Evolutionary conservation across 2,329 filamentous ascomycete genomes (phyloP).

Genomic region (Podosphaera fusca): DNA sequence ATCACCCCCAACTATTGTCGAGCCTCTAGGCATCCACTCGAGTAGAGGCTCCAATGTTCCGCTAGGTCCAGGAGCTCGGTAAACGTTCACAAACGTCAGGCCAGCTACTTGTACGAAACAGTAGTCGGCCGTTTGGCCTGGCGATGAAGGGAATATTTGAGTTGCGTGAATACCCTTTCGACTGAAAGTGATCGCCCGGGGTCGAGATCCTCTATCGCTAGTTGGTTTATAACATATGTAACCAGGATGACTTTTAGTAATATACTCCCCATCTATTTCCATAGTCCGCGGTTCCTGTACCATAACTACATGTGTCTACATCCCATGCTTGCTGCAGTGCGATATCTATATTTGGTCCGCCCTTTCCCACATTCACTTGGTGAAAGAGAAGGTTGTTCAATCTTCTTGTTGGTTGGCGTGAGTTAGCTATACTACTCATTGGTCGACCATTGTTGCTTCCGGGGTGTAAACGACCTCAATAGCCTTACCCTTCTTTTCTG

Average conservation of each 20-base stretch:
- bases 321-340: too few relatives aligned
- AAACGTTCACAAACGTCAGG: neutral
- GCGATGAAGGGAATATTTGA: neutral
- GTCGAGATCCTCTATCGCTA: neutral
- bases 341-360: neutral
- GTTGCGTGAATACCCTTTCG: neutral
- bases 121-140: neutral
- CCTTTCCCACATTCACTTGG: neutral
- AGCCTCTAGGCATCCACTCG: too few relatives aligned
- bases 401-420: neutral
- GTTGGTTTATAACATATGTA: neutral
- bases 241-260: too few relatives aligned
- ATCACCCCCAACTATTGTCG: too few relatives aligned
- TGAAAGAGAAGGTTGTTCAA: neutral
- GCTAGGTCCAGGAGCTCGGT: neutral
- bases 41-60: too few relatives aligned
- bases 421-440: too few relatives aligned
- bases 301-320: too few relatives aligned
- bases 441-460: too few relatives aligned
- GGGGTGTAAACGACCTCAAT: too few relatives aligned
- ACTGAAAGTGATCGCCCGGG: neutral
- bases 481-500: too few relatives aligned
- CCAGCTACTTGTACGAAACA: neutral
- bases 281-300: too few relatives aligned
- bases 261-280: too few relatives aligned